Conservation (phyloP, 371 early-diverging fungal species). For the Chytridium lagenaria region DNA sequence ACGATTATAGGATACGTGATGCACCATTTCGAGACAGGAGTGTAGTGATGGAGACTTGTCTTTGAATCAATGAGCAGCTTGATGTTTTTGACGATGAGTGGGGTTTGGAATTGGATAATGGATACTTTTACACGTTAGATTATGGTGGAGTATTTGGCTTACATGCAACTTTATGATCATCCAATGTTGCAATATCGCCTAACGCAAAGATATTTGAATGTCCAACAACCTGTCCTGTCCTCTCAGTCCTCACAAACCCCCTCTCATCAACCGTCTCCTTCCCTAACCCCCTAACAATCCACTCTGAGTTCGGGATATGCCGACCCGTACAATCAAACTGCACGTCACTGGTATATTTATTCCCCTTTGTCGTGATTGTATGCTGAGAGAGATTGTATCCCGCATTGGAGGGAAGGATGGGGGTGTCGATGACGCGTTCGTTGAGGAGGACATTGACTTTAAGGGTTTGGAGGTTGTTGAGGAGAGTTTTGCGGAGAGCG, state of each 20-base stretch:
- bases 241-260: constrained; percentile 21
- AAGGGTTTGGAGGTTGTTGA: constrained; percentile 48
- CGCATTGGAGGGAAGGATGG: constrained; percentile 44
- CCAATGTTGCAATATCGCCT: constrained; percentile 30
- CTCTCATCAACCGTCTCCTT: constrained; percentile 28
- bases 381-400: constrained; percentile 13
- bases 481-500: not conserved
- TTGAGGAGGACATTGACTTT: constrained; percentile 68
- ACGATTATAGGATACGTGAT: not conserved
- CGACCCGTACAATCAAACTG: constrained; percentile 26
- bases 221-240: constrained; percentile 35
- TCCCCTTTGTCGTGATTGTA: constrained; percentile 30
- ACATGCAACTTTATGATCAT: constrained; percentile 25
- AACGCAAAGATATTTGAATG: constrained; percentile 35
- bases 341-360: constrained; percentile 22
- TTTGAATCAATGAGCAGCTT: not conserved
- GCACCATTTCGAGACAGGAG: not conserved
- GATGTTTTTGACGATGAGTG: not conserved
- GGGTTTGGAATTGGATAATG: not conserved
- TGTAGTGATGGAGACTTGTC: not conserved
- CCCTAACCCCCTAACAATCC: constrained; percentile 19
- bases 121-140: too few species aligned
- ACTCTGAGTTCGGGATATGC: constrained; percentile 25
- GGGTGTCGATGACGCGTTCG: constrained; percentile 56
- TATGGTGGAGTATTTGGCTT: too few species aligned